Evolutionary conservation across 2,329 filamentous ascomycete species (phyloP), one percentile per base, ranked within the genome.

Genomic region (Talaromyces sp.): DNA sequence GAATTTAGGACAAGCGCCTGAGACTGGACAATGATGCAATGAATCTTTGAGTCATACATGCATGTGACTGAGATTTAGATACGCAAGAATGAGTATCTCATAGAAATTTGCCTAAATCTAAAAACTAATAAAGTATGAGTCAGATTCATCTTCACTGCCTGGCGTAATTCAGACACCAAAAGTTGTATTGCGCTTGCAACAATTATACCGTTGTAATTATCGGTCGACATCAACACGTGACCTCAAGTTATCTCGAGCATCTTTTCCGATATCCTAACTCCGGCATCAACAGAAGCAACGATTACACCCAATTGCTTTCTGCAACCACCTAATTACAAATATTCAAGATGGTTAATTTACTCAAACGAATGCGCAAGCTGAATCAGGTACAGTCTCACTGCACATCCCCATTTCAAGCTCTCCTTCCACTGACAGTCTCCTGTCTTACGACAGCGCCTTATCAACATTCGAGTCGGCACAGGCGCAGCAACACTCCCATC

Each of bases 401-500:
- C 5, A 43, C 69, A 68, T 68, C 54, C 47, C 71, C 66, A 63
- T 67, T 56, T 64, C 57, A 64, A 75, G 72, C 73, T 13, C 22
- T 33, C 37, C 3, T 9, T n/a, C 27, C 33, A 67, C 71, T 73
- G 76, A 76, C 70, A 67, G 64, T 47, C 27, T 66, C n/a, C 27
- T 25, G 6, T 35, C 11, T n/a, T n/a, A 11, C 9, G n/a, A 45
- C 76, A 95, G 90, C 65, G 62, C 27, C 82, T 96, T 61, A 84
- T 95, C 69, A 82, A 84, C 73, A 83, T 98, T 78, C 88, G 90
- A 75, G 84, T 90, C 75, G 95, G 94, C 66, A 89, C 91, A 35
- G 95, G 94, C 64, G 93, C 95, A 50, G 89, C 91, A 22, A 82
- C 92, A 69, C 84, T 99, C 27, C 92, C 94, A 35, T 71, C 66